These are phyloP conservation scores for Picea sitchensis DNA, from an alignment of 75 land plant genomes.

Conservation along the genomic window DNA sequence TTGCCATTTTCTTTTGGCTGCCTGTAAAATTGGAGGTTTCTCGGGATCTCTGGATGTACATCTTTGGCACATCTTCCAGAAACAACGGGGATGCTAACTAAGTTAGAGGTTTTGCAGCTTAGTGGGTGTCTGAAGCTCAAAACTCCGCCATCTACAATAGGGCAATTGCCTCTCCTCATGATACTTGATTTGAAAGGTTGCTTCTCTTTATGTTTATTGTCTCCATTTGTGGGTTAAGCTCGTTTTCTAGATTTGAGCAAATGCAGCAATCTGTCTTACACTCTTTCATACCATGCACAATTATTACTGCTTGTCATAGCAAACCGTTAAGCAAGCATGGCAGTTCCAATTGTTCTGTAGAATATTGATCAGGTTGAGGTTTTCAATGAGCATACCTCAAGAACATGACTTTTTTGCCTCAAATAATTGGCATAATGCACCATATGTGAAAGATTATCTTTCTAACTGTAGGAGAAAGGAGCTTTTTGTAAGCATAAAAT, in stretches of 20 bases:
- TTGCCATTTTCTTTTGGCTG: slow-evolving; percentile 4
- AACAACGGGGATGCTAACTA: slow-evolving; percentile 10
- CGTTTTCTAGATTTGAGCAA: slow-evolving; percentile 4
- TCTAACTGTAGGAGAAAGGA: slow-evolving; percentile 11
- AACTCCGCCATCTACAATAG: slow-evolving; percentile 15
- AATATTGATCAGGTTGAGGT: slow-evolving; percentile 13
- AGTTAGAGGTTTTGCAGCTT: slow-evolving; percentile 16
- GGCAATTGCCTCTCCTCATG: slow-evolving; percentile 14
- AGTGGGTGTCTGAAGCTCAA: slow-evolving; percentile 20
- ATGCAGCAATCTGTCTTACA: slow-evolving; percentile 15
- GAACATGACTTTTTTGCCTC: slow-evolving; percentile 18
- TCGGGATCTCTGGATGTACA: slow-evolving; percentile 9
- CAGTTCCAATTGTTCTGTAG: slow-evolving; percentile 6
- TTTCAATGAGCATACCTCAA: slow-evolving; percentile 11
- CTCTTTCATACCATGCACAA: background rate
- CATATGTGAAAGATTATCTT: slow-evolving; percentile 10
- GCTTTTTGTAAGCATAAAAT: background rate
- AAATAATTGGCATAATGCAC: slow-evolving; percentile 1
- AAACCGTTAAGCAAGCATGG: background rate
- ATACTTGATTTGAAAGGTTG: slow-evolving; percentile 15
- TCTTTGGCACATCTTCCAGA: slow-evolving; percentile 16
- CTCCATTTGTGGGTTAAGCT: slow-evolving; percentile 6
- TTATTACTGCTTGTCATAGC: background rate
- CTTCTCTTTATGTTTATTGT: slow-evolving; percentile 5
- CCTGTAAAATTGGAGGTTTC: slow-evolving; percentile 10